A percentile compares a stretch with the other conserved stretches of the same genome.
Conservation (phyloP, 164 flowering plant genomes). For the Chloranthus sessilifolius region DNA sequence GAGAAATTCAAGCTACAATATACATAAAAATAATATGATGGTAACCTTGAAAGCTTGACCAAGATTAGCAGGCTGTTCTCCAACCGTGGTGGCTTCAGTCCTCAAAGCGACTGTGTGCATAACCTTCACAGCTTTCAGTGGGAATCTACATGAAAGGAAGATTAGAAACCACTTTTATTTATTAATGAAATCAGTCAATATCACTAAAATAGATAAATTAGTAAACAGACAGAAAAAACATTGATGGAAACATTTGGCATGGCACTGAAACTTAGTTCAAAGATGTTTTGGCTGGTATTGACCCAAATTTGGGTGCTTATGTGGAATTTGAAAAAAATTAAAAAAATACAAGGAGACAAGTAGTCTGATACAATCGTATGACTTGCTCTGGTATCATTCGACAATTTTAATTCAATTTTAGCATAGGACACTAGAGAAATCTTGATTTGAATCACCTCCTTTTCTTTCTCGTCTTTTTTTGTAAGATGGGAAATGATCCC, state of each 20-base stretch:
- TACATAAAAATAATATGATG: neutral
- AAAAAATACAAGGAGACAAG: no score
- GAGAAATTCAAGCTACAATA: neutral
- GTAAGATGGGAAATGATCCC: no score
- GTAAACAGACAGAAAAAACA: no score
- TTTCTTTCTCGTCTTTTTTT: no score
- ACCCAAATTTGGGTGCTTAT: neutral
- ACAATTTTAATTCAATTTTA: no score
- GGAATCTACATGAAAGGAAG: constrained; percentile 48
- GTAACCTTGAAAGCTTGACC: constrained; percentile 84
- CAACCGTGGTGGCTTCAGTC: constrained; percentile 77
- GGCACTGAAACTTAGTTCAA: neutral
- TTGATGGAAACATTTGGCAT: neutral
- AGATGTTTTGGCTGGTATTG: constrained; percentile 1
- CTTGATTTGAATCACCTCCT: no score
- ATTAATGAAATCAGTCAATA: no score
- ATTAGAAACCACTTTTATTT: neutral
- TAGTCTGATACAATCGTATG: neutral
- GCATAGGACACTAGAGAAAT: no score
- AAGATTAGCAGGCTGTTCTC: constrained; percentile 64
- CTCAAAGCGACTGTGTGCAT: constrained; percentile 93
- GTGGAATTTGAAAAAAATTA: neutral
- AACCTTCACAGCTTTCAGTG: constrained; percentile 94
- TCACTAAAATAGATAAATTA: no score
- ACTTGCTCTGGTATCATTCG: neutral